Evolutionary conservation across 2,329 filamentous ascomycete species (phyloP).

Genomic region (Aspergillus glaucus): DNA sequence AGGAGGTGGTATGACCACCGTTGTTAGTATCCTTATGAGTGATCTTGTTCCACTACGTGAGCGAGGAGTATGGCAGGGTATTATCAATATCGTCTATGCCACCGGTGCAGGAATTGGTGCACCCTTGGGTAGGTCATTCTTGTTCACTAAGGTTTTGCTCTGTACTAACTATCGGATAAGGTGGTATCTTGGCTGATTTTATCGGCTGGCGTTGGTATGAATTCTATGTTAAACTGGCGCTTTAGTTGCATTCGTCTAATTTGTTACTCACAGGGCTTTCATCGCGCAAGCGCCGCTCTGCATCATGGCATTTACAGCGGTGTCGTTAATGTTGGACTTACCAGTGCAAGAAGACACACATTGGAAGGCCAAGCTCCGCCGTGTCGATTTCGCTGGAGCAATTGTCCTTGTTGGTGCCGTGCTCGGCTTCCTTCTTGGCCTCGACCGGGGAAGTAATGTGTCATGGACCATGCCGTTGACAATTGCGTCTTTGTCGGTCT

Average conservation of each 20-base stretch:
- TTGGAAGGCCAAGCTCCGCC: conserved; percentile 60
- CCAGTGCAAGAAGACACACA: conserved; percentile 53
- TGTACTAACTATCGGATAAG: conserved; percentile 15
- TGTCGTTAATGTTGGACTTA: conserved; percentile 57
- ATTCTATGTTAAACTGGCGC: conserved; percentile 2
- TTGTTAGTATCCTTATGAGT: conserved; percentile 63
- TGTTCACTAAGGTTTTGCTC: background rate
- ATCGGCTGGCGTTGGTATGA: conserved; percentile 68
- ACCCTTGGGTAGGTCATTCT: conserved; percentile 48
- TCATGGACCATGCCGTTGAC: conserved; percentile 59
- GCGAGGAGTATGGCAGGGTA: conserved; percentile 67
- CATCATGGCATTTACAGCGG: conserved; percentile 57
- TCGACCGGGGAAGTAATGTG: conserved; percentile 68
- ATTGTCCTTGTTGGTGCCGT: conserved; percentile 60
- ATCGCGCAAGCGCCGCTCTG: conserved; percentile 64
- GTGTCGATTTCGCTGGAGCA: conserved; percentile 69
- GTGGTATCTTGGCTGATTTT: conserved; percentile 63
- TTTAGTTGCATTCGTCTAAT: background rate
- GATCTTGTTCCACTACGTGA: conserved; percentile 66
- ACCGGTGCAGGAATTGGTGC: conserved; percentile 63
- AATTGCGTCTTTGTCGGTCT: conserved; percentile 51
- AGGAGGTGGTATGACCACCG: conserved; percentile 65
- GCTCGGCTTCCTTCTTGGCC: conserved; percentile 58
- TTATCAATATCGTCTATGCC: conserved; percentile 67
- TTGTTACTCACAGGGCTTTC: conserved; percentile 54